Conservation (phyloP, 495 filamentous ascomycete species). For the Lophium mytilinum region DNA sequence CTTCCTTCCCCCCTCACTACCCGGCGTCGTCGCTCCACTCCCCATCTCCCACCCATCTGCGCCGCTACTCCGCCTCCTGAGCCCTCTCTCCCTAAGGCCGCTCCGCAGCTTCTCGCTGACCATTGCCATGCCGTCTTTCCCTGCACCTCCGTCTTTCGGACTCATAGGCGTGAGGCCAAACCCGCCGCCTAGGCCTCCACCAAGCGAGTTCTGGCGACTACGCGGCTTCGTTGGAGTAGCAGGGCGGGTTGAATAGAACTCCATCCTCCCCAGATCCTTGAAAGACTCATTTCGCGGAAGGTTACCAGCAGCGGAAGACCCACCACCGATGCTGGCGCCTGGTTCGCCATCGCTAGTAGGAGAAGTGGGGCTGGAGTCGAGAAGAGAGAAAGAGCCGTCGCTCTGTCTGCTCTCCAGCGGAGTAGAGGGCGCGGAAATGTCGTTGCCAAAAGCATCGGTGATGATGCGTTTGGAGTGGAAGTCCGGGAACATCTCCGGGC, state of each 20-base stretch:
- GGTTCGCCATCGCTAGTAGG: neutral
- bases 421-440: slow-evolving; percentile 8
- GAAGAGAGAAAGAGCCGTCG: slow-evolving; percentile 6
- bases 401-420: slow-evolving; percentile 2
- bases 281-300: slow-evolving; percentile 90
- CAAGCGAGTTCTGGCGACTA: slow-evolving; percentile 59
- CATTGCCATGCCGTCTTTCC: slow-evolving; percentile 64
- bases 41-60: slow-evolving; percentile 39
- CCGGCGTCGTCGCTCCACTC: slow-evolving; percentile 7
- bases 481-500: slow-evolving; percentile 94
- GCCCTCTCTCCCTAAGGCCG: slow-evolving; percentile 78
- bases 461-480: slow-evolving; percentile 82
- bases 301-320: slow-evolving; percentile 37
- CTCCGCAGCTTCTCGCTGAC: slow-evolving; percentile 79
- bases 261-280: slow-evolving; percentile 73
- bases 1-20: slow-evolving; percentile 17
- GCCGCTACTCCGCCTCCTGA: slow-evolving; percentile 61
- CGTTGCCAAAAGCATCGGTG: slow-evolving; percentile 48
- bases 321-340: slow-evolving; percentile 24
- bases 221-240: slow-evolving; percentile 59
- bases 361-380: slow-evolving; percentile 11
- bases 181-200: slow-evolving; percentile 50
- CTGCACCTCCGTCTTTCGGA: slow-evolving; percentile 45
- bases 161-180: slow-evolving; percentile 68
- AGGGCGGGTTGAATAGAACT: slow-evolving; percentile 81